Percentiles rank a stretch among this genome's conserved stretches.
phyloP scores from a whole-genome alignment of 768 basidiomycete species.

The Pulveroboletus sp. region DNA sequence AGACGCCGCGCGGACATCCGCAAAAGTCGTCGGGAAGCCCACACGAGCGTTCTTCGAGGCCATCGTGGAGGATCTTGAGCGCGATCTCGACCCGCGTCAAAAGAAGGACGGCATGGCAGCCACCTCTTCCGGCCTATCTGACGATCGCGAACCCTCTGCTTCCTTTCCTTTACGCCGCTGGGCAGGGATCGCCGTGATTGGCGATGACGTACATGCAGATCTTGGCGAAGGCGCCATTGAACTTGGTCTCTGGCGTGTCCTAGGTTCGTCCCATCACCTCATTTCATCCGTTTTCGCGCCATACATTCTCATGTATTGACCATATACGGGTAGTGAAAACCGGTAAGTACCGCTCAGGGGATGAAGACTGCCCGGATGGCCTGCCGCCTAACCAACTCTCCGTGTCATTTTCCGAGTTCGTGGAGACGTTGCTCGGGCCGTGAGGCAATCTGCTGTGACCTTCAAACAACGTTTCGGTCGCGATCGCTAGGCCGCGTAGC shows the following conservation, averaged over 20 bases:
- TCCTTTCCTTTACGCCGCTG: neutral
- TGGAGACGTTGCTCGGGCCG: conserved; percentile 40
- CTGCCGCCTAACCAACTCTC: conserved; percentile 50
- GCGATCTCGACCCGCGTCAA: conserved; percentile 3
- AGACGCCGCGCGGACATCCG: conserved; percentile 43
- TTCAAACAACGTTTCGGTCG: too few relatives aligned
- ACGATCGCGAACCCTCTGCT: neutral
- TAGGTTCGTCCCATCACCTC: conserved; percentile 42
- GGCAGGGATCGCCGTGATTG: conserved; percentile 46
- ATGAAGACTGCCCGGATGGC: conserved; percentile 41
- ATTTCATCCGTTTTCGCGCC: too few relatives aligned
- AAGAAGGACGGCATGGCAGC: neutral
- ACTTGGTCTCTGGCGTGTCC: conserved; percentile 56
- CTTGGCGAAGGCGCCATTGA: conserved; percentile 59
- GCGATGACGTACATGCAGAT: conserved; percentile 65
- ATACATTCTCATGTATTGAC: neutral
- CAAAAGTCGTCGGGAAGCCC: conserved; percentile 64
- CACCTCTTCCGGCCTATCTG: neutral
- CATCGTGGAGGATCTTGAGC: conserved; percentile 44
- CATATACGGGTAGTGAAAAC: conserved; percentile 45
- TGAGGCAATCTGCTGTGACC: too few relatives aligned
- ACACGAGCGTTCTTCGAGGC: conserved; percentile 54
- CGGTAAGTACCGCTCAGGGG: conserved; percentile 64
- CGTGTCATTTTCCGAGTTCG: conserved; percentile 51
- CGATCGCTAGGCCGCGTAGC: neutral